phyloP scores from a whole-genome alignment of 495 filamentous ascomycete genomes.

The Penicillium canescens region DNA sequence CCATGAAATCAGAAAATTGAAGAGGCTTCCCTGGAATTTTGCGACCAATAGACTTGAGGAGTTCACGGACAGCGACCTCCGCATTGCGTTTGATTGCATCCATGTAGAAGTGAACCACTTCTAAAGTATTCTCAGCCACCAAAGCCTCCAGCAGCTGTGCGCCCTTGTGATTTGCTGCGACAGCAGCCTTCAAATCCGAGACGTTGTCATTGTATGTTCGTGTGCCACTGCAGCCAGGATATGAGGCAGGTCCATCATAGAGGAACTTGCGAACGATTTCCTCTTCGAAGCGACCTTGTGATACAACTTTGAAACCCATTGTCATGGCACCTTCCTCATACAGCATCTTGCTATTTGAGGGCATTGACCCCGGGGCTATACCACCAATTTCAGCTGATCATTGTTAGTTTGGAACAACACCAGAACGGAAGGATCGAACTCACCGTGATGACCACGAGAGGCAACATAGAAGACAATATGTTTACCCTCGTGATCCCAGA shows the following conservation, averaged over 20 bases:
- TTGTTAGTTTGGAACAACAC: conserved; percentile 67
- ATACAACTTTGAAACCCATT: conserved; percentile 84
- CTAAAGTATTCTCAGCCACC: conserved; percentile 82
- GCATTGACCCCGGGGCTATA: conserved; percentile 91
- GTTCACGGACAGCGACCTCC: conserved; percentile 71
- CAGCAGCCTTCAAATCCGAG: conserved; percentile 89
- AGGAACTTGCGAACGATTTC: conserved; percentile 75
- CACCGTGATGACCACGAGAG: conserved; percentile 78
- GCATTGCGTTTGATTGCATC: conserved; percentile 85
- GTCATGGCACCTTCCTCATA: conserved; percentile 93
- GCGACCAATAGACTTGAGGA: conserved; percentile 71
- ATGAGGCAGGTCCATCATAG: conserved; percentile 74
- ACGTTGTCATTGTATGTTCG: conserved; percentile 85
- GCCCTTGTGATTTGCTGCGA: conserved; percentile 91
- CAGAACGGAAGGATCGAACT: not conserved
- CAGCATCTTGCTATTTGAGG: conserved; percentile 83
- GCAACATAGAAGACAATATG: conserved; percentile 83
- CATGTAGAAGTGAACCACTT: conserved; percentile 93
- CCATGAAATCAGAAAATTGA: conserved; percentile 83
- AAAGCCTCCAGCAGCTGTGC: conserved; percentile 79
- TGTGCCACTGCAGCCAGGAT: conserved; percentile 82
- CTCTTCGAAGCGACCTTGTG: conserved; percentile 83
- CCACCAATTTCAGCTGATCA: conserved; percentile 80
- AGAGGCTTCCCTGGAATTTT: conserved; percentile 70
- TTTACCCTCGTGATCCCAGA: conserved; percentile 56